These are phyloP conservation scores for Candida dubliniensis DNA, from an alignment of 1,139 yeast genomes.

Conservation along the genomic window DNA sequence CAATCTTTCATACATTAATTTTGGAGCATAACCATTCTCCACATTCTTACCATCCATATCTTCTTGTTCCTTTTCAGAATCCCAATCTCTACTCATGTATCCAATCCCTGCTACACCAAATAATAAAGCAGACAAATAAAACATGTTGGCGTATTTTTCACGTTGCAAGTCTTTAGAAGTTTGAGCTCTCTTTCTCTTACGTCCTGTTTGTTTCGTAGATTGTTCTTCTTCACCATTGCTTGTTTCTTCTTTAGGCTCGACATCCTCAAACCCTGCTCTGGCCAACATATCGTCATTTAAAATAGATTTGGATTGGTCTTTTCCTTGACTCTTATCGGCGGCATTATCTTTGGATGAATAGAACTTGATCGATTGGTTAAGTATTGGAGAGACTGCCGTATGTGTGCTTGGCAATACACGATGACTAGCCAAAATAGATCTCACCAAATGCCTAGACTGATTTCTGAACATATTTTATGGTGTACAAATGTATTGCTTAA, in stretches of 20 bases:
- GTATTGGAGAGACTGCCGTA: constrained; percentile 1
- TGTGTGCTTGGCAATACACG: constrained; percentile 5
- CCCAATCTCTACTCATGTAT: constrained; percentile 87
- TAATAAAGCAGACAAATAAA: constrained; percentile 63
- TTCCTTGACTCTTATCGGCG: constrained; percentile 21
- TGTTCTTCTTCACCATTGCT: constrained; percentile 12
- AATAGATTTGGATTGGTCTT: constrained; percentile 52
- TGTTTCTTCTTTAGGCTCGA: constrained; percentile 16
- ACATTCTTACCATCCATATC: constrained; percentile 49
- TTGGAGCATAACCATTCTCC: constrained; percentile 69
- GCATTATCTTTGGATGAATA: constrained; percentile 23
- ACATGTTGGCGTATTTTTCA: constrained; percentile 67
- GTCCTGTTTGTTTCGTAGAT: constrained; percentile 7
- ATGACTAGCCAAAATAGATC: constrained; percentile 2
- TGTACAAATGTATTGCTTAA: not conserved
- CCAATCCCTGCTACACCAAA: constrained; percentile 64
- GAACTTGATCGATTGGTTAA: constrained; percentile 10
- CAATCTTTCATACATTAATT: constrained; percentile 66
- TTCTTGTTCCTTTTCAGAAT: constrained; percentile 67
- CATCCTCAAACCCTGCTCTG: constrained; percentile 74
- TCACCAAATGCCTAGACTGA: constrained; percentile 9
- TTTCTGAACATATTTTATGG: constrained; percentile 8
- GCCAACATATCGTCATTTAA: constrained; percentile 80
- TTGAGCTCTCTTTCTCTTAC: constrained; percentile 55
- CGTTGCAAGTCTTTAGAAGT: constrained; percentile 61